phyloP scores from a whole-genome alignment of 1,284 basidiomycete genomes.

The Cutaneotrichosporon sp. region DNA sequence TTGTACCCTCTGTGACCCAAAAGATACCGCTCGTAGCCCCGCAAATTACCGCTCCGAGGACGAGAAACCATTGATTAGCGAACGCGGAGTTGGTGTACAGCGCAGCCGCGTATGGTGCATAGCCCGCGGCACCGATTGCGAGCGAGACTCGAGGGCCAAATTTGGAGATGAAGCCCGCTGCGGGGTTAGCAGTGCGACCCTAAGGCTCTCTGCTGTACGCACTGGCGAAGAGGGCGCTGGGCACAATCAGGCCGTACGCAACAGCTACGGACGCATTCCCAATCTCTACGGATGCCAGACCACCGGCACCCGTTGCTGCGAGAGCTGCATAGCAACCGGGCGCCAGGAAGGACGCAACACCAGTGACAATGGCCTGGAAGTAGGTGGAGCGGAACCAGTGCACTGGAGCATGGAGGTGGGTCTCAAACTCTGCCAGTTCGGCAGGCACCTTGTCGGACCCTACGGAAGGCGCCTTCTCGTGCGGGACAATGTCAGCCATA shows the following conservation, averaged over 20 bases:
- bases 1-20: slow-evolving; percentile 37
- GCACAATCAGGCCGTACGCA: slow-evolving; percentile 44
- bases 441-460: no score
- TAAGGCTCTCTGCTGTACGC: background rate
- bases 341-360: slow-evolving; percentile 40
- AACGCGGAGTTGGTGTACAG: slow-evolving; percentile 31
- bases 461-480: no score
- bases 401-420: no score
- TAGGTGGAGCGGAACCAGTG: slow-evolving; percentile 21
- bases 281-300: slow-evolving; percentile 37
- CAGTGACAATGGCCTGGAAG: slow-evolving; percentile 38
- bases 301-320: slow-evolving; percentile 30
- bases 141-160: slow-evolving; percentile 34
- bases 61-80: slow-evolving; percentile 39
- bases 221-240: slow-evolving; percentile 32
- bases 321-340: slow-evolving; percentile 45
- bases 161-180: slow-evolving; percentile 23
- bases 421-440: no score
- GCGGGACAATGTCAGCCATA: no score
- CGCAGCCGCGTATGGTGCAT: slow-evolving; percentile 41
- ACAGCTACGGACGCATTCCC: slow-evolving; percentile 36
- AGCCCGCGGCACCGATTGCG: slow-evolving; percentile 38
- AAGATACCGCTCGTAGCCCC: slow-evolving; percentile 43
- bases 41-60: slow-evolving; percentile 46
- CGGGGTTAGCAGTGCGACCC: no score